These are phyloP conservation scores for Penicillium decumbens DNA, from an alignment of 2,329 filamentous ascomycete species.

Conservation along the genomic window DNA sequence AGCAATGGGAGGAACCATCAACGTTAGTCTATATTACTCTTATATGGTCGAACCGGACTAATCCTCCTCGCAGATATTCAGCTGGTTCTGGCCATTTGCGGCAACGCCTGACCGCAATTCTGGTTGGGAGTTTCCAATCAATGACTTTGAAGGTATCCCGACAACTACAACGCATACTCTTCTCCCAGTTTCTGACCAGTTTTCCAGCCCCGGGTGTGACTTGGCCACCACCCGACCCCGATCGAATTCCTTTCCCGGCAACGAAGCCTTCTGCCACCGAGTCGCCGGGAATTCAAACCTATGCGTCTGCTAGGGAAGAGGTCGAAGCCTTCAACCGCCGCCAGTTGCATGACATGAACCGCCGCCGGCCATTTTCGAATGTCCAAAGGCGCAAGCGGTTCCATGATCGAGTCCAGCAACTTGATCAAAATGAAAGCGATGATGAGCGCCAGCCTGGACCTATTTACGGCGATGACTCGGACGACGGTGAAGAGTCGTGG, in stretches of 20 bases:
- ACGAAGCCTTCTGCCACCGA: conserved; percentile 23
- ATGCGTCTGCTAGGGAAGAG: conserved; percentile 39
- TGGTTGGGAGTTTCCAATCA: conserved; percentile 52
- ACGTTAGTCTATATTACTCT: conserved; percentile 27
- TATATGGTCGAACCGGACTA: neutral
- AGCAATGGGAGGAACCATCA: conserved; percentile 55
- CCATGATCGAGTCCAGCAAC: conserved; percentile 35
- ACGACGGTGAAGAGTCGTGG: conserved; percentile 58
- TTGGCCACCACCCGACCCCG: conserved; percentile 50
- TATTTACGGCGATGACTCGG: conserved; percentile 21
- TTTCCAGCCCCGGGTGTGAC: conserved; percentile 32
- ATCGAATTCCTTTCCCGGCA: conserved; percentile 42
- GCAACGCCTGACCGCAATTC: conserved; percentile 45
- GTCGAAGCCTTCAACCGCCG: conserved; percentile 52
- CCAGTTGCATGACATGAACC: conserved; percentile 50
- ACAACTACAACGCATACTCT: neutral
- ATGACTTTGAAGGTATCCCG: conserved; percentile 56
- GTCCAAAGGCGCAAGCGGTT: conserved; percentile 41
- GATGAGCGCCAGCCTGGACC: conserved; percentile 19
- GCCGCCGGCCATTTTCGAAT: conserved; percentile 35
- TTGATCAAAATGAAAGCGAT: conserved; percentile 11
- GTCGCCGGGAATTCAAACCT: conserved; percentile 19
- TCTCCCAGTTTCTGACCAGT: neutral
- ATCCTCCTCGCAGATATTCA: conserved; percentile 37
- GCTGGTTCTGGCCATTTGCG: conserved; percentile 60